Base-by-base conservation (phyloP, 73 alveolate species). In the Stentor roeselii region DNA sequence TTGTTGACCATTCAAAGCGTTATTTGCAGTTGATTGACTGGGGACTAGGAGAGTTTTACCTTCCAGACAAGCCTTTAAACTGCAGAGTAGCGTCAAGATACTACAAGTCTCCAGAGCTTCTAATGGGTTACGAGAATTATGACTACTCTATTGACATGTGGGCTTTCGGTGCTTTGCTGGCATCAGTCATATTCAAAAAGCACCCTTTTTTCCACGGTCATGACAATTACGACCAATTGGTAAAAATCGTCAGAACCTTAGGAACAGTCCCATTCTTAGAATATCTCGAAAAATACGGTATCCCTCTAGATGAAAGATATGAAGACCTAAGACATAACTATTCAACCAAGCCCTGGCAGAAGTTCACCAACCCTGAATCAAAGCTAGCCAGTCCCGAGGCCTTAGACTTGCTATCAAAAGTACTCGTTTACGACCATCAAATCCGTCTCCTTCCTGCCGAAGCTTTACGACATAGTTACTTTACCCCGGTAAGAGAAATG, bases 41-140 rank as follows among this genome's bases (percentile, higher is more conserved):
- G 99, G 99, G 99, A 3, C 92, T 96, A 42, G 99, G 99, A 21
- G 99, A 96, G 89, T 96, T 92, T 88, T 96, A 95, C 86, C 97
- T 91, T 78, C 97, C 96, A 3, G 95, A 92, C 6, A 86, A 94
- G 38, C 99, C 95, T 86, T 96, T 95, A 86, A 95, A 96, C 85
- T 99, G 95, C 39, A 88, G 99, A 86, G 95, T 96, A 14, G 99
- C 99, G 4, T 92, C 98, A 3, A 80, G 99, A 75, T 96, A 96
- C 90, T 96, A 94, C 91, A 96, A 96, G 85, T 99, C 99, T 3
- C 98, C 98, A 50, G 98, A 94, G 90, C 92, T 96, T 35, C 91
- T 95, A 39, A 97, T 96, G 4, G 99, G 92, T 59, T 86, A 93
- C 42, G 82, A 84, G 34, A 87, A 58, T 59, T 95, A 95, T 84